Evolutionary conservation across 495 filamentous ascomycete genomes (phyloP), one percentile per base, ranked within the genome.

Genomic region (Podospora appendiculata): DNA sequence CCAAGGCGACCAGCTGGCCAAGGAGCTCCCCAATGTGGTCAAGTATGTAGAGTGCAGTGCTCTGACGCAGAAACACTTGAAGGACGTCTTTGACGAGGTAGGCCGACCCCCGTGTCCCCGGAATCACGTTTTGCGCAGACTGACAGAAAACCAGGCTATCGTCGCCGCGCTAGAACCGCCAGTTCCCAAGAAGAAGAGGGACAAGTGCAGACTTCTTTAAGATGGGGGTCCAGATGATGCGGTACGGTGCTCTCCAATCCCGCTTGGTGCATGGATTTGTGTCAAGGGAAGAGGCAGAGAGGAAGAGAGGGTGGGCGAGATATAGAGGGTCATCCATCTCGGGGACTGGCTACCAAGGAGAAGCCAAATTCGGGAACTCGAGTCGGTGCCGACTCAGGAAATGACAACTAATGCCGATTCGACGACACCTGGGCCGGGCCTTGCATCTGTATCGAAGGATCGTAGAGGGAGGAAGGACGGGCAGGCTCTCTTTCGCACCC

Each of bases 41-140:
- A 96, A 96, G 76, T 98, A 97, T 56, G 93, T 98, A 47, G 93
- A 98, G 73, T 98, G 93, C 73, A 95, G 90, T 63, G 93, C 93
- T 34, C 72, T 98, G 70, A 98, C 93, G 38, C 93, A 98, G 76
- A 95, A 91, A 71, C 96, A 96, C 72, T 75, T 98, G 49, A 98
- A 98, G 79, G 94, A 98, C 67, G 93, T 98, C 32, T 98, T 98
- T 70, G 93, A 98, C 59, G 93, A 98, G 88, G 92, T 96, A 79
- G 45, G 43, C n/a, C 9, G 18, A 17, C 25, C 6, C 16, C 13
- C 32, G 4, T 8, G 14, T n/a, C 25, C 25, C 25, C 2, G 25
- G 25, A 25, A 25, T 25, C 25, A 25, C 45, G 14, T 12, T 38
- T 9, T 25, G 25, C 2, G 25, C 25, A 25, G 2, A 5, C 40